phyloP scores from a whole-genome alignment of 148 eudicot genomes.

The Rhododendron vialii region DNA sequence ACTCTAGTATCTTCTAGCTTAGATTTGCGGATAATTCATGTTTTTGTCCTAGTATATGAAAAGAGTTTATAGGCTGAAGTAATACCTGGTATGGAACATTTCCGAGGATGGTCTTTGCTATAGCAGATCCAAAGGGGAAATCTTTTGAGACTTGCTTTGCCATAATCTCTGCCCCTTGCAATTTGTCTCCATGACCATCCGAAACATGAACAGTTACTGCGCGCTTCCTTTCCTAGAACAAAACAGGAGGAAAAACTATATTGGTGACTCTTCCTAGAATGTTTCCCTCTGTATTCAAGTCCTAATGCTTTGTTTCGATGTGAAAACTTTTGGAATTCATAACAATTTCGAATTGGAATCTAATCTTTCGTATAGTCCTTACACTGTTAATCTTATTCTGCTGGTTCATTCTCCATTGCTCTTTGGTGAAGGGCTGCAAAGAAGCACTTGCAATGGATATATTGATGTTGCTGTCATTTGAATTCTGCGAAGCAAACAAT shows the following conservation, averaged over 20 bases:
- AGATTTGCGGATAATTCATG: too few relatives aligned
- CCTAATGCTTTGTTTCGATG: neutral
- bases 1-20: too few relatives aligned
- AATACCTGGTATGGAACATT: constrained; percentile 69
- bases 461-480: constrained; percentile 31
- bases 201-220: constrained; percentile 73
- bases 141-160: constrained; percentile 68
- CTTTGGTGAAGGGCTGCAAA: constrained; percentile 68
- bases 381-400: constrained; percentile 50
- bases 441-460: constrained; percentile 61
- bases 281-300: neutral
- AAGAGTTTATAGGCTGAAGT: neutral
- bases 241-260: neutral
- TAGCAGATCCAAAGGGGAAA: constrained; percentile 92
- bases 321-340: neutral
- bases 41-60: neutral
- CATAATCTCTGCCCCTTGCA: constrained; percentile 55
- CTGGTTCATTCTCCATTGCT: constrained; percentile 77
- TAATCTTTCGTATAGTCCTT: neutral
- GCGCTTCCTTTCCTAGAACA: constrained; percentile 65
- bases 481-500: constrained; percentile 26
- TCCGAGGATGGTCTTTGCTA: constrained; percentile 60
- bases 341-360: too few relatives aligned
- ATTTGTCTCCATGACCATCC: constrained; percentile 43
- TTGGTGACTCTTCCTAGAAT: neutral